Evolutionary conservation across 177 flowering plant genomes (phyloP), one percentile per base, ranked within the genome.

Genomic region (Vitis hybrid): DNA sequence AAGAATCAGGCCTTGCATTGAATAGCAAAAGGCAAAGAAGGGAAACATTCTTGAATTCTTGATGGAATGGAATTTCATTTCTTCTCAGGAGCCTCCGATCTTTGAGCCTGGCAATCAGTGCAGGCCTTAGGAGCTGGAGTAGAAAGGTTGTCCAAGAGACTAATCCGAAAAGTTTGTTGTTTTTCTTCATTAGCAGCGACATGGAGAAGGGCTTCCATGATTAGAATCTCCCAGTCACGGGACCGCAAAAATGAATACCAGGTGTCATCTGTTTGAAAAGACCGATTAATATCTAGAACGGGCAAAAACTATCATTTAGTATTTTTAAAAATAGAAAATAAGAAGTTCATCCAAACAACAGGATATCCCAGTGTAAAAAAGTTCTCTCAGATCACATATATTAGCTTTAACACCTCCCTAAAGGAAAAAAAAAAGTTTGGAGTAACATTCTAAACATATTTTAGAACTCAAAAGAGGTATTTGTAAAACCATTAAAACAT

Each of bases 161-260:
- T 86, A 57, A 91, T 82, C 38, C 93, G 83, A 64, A 85, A 66
- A 17, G 96, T 85, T 77, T 82, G 89, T 15, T 83, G 73, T 71
- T 81, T 80, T 77, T 83, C 90, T 54, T 90, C 92, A 76, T 90
- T 86, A 54, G 62, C 85, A 67, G 96, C 93, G 71, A 85, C 80
- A 78, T 86, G 90, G 62, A 93, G 81, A 13, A 88, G 86, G 52
- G 96, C 95, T 56, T 93, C 96, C 91, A 93, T 84, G 15, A 90
- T 79, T 13, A 90, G 86, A 53, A 93, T 89, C n/a, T 91, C 91
- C 93, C 93, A 93, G 65, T 91, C 92, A 31, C 80, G 83, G 11
- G 81, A 80, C 54, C 81, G 67, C 49, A 91, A 63, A 76, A 59
- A 74, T 58, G 90, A 81, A 67, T 76, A 61, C 96, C 84, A 86